Base-by-base conservation (phyloP, 441 rosid species). In the Adansonia rubrostipa region DNA sequence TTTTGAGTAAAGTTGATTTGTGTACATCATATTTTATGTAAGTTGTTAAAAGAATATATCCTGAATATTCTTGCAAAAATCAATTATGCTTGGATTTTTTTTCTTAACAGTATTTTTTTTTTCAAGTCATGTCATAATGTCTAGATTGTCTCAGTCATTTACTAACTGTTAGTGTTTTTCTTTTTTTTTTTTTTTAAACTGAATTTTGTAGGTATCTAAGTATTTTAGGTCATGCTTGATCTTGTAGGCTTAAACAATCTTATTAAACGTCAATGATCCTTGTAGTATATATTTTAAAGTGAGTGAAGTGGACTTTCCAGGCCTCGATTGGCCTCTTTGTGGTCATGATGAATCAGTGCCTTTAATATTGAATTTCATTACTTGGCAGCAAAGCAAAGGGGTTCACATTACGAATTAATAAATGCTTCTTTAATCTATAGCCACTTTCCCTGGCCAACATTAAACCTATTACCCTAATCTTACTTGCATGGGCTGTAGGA, bases 361-460 rank as follows among this genome's bases (percentile, higher is more conserved):
- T 9, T 7, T 24, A 28, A n/a, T 15, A 64, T 13, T 56, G 47
- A 28, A 56, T 33, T 53, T 15, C 48, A n/a, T 54, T 54, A 22
- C 63, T 72, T 20, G 9, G 6, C 51, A 66, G 53, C 22, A n/a
- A 13, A 51, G 56, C n/a, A 51, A 66, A 45, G 15, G 73, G 42
- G 15, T 68, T 48, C 42, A 20, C 10, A 47, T 11, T 68, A 13
- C 14, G 6, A 68, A 68, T 68, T 68, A 10, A 11, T 68, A 68
- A 45, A 68, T 68, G 36, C 17, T 68, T 19, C 2, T 17, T 17
- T 9, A 5, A 68, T 24, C 24, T 42, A 36, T 36, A 0, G 44
- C 51, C 51, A 66, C 71, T 66, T 68, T 68, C 72, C 11, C 20
- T 47, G 72, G 72, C 51, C n/a, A 22, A 45, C 20, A 20, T 68